Conservation (phyloP, 768 basidiomycete genomes). For the Rhodotorula paludigena region DNA sequence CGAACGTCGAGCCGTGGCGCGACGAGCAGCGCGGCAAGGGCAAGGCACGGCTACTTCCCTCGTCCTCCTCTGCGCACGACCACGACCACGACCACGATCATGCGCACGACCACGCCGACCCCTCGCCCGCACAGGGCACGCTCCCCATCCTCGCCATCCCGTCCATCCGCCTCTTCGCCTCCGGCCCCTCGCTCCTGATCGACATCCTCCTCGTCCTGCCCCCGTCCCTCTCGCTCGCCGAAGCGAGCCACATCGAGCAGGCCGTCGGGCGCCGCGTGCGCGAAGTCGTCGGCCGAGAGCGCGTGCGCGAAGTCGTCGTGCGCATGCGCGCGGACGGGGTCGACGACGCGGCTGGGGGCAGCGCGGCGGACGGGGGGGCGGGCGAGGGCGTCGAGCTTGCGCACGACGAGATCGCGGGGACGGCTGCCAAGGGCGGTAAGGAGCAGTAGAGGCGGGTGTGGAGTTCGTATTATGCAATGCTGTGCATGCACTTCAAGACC, state of each 20-base stretch:
- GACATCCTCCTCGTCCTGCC: conserved; percentile 74
- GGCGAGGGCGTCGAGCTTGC: not conserved
- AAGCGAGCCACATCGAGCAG: conserved; percentile 60
- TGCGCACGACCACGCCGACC: not conserved
- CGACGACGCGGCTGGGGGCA: not conserved
- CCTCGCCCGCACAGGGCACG: conserved; percentile 44
- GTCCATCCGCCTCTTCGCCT: conserved; percentile 65
- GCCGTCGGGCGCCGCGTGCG: conserved; percentile 50
- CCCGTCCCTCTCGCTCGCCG: conserved; percentile 55
- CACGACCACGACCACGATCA: not conserved
- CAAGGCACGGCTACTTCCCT: no score
- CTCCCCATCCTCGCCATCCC: conserved; percentile 40
- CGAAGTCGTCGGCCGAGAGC: conserved; percentile 5
- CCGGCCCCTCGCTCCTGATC: conserved; percentile 75
- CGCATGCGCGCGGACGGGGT: conserved; percentile 21
- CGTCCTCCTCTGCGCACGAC: no score
- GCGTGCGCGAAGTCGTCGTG: conserved; percentile 38
- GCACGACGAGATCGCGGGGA: not conserved
- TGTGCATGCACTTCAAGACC: no score
- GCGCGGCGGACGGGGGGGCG: not conserved
- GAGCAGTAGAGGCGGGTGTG: not conserved
- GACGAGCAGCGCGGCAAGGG: no score
- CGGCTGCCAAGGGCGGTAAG: not conserved
- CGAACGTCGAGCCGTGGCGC: not conserved
- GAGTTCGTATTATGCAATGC: no score